Evolutionary conservation across 2,329 filamentous ascomycete genomes (phyloP).

Genomic region (Colletotrichum karsti): DNA sequence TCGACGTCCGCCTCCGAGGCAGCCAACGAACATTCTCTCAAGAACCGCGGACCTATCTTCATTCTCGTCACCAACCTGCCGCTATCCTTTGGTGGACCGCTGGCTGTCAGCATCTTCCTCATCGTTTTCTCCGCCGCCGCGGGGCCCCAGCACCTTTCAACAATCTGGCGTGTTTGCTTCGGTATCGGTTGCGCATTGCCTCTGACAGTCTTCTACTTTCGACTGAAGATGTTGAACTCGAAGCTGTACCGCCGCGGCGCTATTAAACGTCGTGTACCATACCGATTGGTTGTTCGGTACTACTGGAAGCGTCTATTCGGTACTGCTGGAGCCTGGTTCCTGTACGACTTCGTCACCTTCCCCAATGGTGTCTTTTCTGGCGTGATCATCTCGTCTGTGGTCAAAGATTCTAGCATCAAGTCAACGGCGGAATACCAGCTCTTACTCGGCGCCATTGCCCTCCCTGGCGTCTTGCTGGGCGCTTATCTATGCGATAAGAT

Average conservation of each 20-base stretch:
- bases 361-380: slow-evolving; percentile 56
- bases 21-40: slow-evolving; percentile 52
- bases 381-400: slow-evolving; percentile 49
- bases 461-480: slow-evolving; percentile 59
- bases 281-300: slow-evolving; percentile 56
- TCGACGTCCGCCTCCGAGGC: slow-evolving; percentile 55
- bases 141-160: slow-evolving; percentile 43
- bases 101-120: slow-evolving; percentile 53
- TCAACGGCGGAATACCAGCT: slow-evolving; percentile 58
- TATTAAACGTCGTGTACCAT: slow-evolving; percentile 60
- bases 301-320: slow-evolving; percentile 64
- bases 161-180: slow-evolving; percentile 58
- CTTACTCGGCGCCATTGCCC: slow-evolving; percentile 50
- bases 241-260: slow-evolving; percentile 60
- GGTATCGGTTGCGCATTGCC: slow-evolving; percentile 58
- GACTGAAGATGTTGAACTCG: slow-evolving; percentile 60
- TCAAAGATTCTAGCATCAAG: slow-evolving; percentile 46
- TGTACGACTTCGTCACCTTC: slow-evolving; percentile 58
- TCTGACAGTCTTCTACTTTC: slow-evolving; percentile 64
- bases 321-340: slow-evolving; percentile 64
- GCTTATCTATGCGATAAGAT: slow-evolving; percentile 55
- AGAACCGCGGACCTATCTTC: slow-evolving; percentile 49
- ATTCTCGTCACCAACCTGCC: slow-evolving; percentile 54
- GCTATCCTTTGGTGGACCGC: slow-evolving; percentile 41
- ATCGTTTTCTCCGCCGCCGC: slow-evolving; percentile 49